Evolutionary conservation across 2,329 filamentous ascomycete species (phyloP).

Genomic region (Aphanocladium album): DNA sequence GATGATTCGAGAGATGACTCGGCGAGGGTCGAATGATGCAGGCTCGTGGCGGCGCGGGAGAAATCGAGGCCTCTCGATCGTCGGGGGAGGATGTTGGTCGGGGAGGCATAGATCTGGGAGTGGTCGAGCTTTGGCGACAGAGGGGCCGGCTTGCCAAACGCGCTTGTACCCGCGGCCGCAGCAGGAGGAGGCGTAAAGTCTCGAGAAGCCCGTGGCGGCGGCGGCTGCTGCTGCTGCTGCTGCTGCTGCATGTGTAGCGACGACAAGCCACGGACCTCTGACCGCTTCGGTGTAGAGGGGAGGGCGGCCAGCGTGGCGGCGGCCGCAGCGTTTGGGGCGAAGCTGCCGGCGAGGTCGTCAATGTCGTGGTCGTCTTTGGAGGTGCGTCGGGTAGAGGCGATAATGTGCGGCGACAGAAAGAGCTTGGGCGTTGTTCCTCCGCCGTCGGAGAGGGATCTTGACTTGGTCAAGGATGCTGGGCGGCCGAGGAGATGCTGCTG

Average conservation of each 20-base stretch:
- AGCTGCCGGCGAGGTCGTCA: neutral
- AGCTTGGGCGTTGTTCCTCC: conserved; percentile 50
- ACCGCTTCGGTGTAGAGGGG: conserved; percentile 69
- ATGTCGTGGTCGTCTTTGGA: conserved; percentile 65
- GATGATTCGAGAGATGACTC: conserved; percentile 89
- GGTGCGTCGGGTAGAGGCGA: conserved; percentile 48
- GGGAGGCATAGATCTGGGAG: conserved; percentile 79
- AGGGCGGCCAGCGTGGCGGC: conserved; percentile 27
- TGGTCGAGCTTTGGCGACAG: conserved; percentile 83
- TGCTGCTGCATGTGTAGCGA: conserved; percentile 28
- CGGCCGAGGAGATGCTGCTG: conserved; percentile 19
- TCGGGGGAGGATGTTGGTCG: conserved; percentile 80
- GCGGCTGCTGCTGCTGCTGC: neutral
- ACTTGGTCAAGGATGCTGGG: conserved; percentile 44
- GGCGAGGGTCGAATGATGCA: conserved; percentile 92
- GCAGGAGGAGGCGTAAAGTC: conserved; percentile 32
- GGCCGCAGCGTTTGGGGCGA: neutral
- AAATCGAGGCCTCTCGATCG: conserved; percentile 90
- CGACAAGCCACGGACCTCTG: conserved; percentile 58
- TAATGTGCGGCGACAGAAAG: conserved; percentile 53
- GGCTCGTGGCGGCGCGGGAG: conserved; percentile 83
- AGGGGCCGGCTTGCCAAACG: conserved; percentile 54
- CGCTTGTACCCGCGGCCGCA: conserved; percentile 24
- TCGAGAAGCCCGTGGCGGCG: conserved; percentile 17
- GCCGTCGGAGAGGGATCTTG: conserved; percentile 62